Percentiles rank a stretch among this genome's conserved stretches.
Conservation (phyloP, 225 moss, liverwort and hornwort genomes). For the Bryum argenteum region DNA sequence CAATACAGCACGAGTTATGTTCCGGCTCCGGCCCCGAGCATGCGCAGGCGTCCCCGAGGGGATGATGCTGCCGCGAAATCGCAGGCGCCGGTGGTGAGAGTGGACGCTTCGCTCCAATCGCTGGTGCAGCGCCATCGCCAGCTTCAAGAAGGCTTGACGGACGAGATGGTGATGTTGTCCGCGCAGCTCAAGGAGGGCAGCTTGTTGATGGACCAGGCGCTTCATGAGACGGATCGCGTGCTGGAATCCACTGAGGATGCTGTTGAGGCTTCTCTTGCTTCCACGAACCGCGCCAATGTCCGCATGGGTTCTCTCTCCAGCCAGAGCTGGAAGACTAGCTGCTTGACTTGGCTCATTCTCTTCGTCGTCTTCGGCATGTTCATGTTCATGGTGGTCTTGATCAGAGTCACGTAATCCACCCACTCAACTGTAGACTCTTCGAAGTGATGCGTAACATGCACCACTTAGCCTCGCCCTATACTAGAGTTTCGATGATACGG, state of each 20-base stretch:
- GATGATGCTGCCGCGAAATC: conserved; percentile 37
- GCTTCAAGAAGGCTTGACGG: conserved; percentile 88
- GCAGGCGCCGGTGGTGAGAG: conserved; percentile 36
- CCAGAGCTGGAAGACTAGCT: conserved; percentile 85
- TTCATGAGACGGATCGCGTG: conserved; percentile 78
- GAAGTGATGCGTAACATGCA: too few species aligned
- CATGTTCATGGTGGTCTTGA: conserved; percentile 90
- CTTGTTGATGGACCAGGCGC: conserved; percentile 77
- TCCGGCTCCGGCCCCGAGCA: conserved; percentile 25
- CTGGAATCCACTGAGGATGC: conserved; percentile 78
- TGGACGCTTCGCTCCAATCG: conserved; percentile 62
- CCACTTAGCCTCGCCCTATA: too few species aligned
- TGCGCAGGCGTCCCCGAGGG: conserved; percentile 66
- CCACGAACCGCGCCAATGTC: conserved; percentile 77
- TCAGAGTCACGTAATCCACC: conserved; percentile 57
- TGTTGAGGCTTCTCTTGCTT: conserved; percentile 80
- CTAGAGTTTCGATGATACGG: too few species aligned
- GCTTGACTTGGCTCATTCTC: conserved; percentile 81
- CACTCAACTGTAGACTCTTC: not conserved
- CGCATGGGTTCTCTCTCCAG: conserved; percentile 71
- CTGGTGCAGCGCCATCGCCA: conserved; percentile 76
- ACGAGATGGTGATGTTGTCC: conserved; percentile 82
- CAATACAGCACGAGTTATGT: not conserved
- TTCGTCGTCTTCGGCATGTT: conserved; percentile 79
- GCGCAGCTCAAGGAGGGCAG: conserved; percentile 88